Base-by-base conservation (phyloP, 176 grass and related monocot genomes). In the Carex scoparia region DNA sequence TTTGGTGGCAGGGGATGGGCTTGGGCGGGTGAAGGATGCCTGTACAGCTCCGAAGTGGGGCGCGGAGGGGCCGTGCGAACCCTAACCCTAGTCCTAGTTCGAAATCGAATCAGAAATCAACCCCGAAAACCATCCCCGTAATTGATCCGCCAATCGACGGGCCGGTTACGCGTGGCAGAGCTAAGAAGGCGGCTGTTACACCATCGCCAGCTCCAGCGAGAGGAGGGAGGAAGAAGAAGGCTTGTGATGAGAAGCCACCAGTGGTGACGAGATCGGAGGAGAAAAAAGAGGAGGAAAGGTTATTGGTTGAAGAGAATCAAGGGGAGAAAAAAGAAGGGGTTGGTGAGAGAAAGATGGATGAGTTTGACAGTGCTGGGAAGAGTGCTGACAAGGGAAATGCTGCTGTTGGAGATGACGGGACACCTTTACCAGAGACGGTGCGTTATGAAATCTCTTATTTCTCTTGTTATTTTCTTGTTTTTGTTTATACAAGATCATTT, bases 381-480 rank as follows among this genome's bases (percentile, higher is more conserved):
- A 97, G 90, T 75, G 76, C 49, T 9, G 92, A 88, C 11, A 92
- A 91, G 75, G 79, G 27, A 0, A 79, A 73, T 18, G 87, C 56
- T 18, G 87, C 62, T 15, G 88, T 86, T 42, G 94, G 88, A 42
- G 94, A 94, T 77, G 90, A 94, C 13, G 90, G 84, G 63, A 86
- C 89, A 59, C 92, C 92, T 16, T 87, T 97, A 48, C 95, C 92
- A 1, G 89, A 97, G 84, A 97, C 87, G 89, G 92, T 97, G 18
- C 78, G 66, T 83, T 83, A 65, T 86, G 49, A 55, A 77, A 77
- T 77, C 76, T 83, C 32, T 61, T 48, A 6, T 49, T 31, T 74
- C 44, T 61, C 3, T 62, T 32, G 70, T 72, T 33, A 8, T 78
- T 58, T 58, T 51, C 44, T 31, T 48, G 18, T 76, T 57, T 57